Percentiles rank a stretch among this genome's conserved stretches.
Conservation (phyloP, 2,329 filamentous ascomycete genomes). For the Colletotrichum phormii region DNA sequence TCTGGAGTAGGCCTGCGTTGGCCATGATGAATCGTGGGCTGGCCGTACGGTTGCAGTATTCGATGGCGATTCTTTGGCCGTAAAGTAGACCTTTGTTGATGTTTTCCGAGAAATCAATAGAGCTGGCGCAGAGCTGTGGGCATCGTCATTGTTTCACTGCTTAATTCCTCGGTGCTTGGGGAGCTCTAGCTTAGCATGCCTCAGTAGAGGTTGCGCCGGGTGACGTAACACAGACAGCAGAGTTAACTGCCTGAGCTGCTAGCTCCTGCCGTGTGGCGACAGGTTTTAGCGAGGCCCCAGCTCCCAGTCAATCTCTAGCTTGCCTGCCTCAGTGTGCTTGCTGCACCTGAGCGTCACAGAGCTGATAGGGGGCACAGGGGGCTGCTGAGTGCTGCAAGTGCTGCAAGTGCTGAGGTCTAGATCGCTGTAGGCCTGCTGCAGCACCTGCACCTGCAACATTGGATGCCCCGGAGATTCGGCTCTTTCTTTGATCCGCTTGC, state of each 20-base stretch:
- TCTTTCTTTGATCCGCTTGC: background rate
- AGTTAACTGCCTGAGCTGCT: background rate
- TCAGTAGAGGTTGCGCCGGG: conserved; percentile 7
- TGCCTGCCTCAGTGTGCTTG: background rate
- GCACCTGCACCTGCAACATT: background rate
- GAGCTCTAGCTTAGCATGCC: conserved; percentile 29
- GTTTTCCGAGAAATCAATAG: conserved; percentile 6
- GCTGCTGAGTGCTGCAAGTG: background rate
- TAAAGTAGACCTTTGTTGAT: conserved; percentile 3
- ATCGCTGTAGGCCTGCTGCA: background rate
- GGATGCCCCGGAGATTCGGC: background rate
- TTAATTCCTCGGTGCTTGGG: conserved; percentile 13
- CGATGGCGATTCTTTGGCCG: background rate
- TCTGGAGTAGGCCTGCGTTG: conserved; percentile 76
- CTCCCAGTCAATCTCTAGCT: background rate
- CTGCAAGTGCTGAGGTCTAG: background rate
- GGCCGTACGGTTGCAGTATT: background rate
- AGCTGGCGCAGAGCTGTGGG: conserved; percentile 4
- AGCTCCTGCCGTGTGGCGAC: background rate
- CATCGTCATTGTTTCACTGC: conserved; percentile 30
- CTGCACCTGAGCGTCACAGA: background rate
- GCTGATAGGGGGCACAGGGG: background rate
- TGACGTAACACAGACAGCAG: conserved; percentile 5
- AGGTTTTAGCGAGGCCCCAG: background rate
- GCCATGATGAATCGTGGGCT: conserved; percentile 45